Evolutionary conservation across 495 filamentous ascomycete genomes (phyloP).

Genomic region (Talaromyces thailandensis): DNA sequence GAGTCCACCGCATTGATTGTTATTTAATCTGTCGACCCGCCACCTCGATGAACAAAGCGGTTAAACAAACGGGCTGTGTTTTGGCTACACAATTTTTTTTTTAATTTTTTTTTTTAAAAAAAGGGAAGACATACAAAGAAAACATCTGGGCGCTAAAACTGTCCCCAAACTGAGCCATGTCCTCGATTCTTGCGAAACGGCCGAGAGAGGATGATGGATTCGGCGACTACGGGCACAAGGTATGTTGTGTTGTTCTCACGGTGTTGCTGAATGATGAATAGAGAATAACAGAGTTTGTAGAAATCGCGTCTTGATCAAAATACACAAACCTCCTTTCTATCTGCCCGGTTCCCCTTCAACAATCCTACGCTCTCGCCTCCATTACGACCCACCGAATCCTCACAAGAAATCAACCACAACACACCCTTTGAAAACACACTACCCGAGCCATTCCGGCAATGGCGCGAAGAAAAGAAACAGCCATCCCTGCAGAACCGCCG

Average conservation of each 20-base stretch:
- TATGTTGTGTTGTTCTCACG: background rate
- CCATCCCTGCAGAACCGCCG: conserved; percentile 1
- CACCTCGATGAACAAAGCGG: background rate
- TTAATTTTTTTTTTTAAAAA: too few species aligned
- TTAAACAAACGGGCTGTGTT: background rate
- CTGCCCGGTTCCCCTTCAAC: background rate
- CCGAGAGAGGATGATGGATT: conserved; percentile 15
- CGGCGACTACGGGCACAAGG: conserved; percentile 16
- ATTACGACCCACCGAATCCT: background rate
- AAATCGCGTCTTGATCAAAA: background rate
- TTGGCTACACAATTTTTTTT: too few species aligned
- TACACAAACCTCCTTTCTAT: background rate
- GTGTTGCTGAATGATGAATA: background rate
- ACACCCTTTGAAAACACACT: background rate
- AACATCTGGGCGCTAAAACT: background rate
- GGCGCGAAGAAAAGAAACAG: conserved; percentile 4
- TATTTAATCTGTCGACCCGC: background rate
- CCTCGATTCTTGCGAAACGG: conserved; percentile 13
- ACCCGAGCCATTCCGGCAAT: conserved; percentile 2
- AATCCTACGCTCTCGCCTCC: background rate
- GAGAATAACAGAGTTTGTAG: background rate
- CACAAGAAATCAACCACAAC: background rate
- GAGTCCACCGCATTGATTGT: background rate
- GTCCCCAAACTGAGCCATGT: conserved; percentile 9
- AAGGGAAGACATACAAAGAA: background rate